A percentile compares a stretch with the other conserved stretches of the same genome.
Conservation (phyloP, 768 basidiomycete genomes). For the Boletus vinaceobasis region DNA sequence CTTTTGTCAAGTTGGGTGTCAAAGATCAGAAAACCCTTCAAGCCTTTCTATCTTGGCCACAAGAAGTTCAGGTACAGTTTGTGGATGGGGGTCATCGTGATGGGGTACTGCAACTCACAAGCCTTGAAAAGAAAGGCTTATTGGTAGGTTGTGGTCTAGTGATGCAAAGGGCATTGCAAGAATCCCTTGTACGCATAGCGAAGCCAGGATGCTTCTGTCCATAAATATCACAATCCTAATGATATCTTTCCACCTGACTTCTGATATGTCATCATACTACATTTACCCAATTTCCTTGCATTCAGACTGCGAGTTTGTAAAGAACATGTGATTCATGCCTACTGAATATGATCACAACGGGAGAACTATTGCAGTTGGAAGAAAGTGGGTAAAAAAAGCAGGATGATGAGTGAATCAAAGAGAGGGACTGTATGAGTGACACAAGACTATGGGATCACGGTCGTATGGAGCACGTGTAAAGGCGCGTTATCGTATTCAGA, state of each 20-base stretch:
- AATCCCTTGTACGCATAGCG: background rate
- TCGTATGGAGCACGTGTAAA: slow-evolving; percentile 19
- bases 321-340: slow-evolving; percentile 19
- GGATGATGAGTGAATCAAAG: slow-evolving; percentile 18
- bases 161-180: slow-evolving; percentile 2
- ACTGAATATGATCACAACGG: slow-evolving; percentile 24
- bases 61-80: slow-evolving; percentile 10
- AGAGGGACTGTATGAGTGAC: slow-evolving; percentile 16
- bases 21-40: slow-evolving; percentile 18
- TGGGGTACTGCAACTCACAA: slow-evolving; percentile 14
- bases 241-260: background rate
- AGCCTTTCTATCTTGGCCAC: slow-evolving; percentile 25
- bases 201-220: background rate
- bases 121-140: slow-evolving; percentile 19
- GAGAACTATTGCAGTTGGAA: slow-evolving; percentile 25
- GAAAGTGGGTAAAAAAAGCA: slow-evolving; percentile 16
- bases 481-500: slow-evolving; percentile 40
- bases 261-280: background rate
- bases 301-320: slow-evolving; percentile 1
- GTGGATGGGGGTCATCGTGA: slow-evolving; percentile 14
- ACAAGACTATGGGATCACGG: slow-evolving; percentile 18
- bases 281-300: slow-evolving; percentile 3
- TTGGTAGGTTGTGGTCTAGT: slow-evolving; percentile 9
- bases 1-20: slow-evolving; percentile 22
- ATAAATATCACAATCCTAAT: background rate